phyloP scores from a whole-genome alignment of 192 early-diverging fungal genomes.

The Helicostylum pulchrum region DNA sequence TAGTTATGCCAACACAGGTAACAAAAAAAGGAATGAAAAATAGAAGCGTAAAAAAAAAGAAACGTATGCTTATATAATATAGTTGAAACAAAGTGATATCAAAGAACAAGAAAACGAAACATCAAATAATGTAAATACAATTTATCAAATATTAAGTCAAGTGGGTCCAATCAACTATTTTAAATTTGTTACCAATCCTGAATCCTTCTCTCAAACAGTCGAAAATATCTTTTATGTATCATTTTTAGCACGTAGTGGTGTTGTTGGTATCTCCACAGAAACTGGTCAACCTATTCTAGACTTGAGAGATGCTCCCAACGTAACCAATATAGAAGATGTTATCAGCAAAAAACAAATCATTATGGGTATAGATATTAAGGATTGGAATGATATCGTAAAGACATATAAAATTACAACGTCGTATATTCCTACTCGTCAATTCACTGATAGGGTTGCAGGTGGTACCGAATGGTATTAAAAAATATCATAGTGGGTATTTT shows the following conservation, averaged over 20 bases:
- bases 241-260: conserved; percentile 89
- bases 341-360: conserved; percentile 76
- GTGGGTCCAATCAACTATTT: conserved; percentile 70
- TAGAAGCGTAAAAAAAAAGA: not conserved
- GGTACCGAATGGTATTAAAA: not conserved
- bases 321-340: conserved; percentile 62
- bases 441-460: not conserved
- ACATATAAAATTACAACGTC: conserved; percentile 57
- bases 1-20: conserved; percentile 47
- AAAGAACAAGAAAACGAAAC: conserved; percentile 84
- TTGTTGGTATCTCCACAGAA: conserved; percentile 70
- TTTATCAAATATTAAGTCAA: conserved; percentile 59
- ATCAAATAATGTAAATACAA: conserved; percentile 69
- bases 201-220: conserved; percentile 87
- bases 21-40: not conserved
- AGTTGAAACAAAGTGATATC: conserved; percentile 67
- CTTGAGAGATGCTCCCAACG: conserved; percentile 63
- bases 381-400: conserved; percentile 69
- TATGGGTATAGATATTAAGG: conserved; percentile 63
- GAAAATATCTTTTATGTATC: conserved; percentile 98
- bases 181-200: conserved; percentile 85
- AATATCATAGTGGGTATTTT: not conserved
- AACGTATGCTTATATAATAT: too few relatives aligned
- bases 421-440: conserved; percentile 60
- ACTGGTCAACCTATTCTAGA: conserved; percentile 65